Evolutionary conservation across 352 stramenopile species (phyloP), one percentile per base, ranked within the genome.

Genomic region (Pythium folliculosum): DNA sequence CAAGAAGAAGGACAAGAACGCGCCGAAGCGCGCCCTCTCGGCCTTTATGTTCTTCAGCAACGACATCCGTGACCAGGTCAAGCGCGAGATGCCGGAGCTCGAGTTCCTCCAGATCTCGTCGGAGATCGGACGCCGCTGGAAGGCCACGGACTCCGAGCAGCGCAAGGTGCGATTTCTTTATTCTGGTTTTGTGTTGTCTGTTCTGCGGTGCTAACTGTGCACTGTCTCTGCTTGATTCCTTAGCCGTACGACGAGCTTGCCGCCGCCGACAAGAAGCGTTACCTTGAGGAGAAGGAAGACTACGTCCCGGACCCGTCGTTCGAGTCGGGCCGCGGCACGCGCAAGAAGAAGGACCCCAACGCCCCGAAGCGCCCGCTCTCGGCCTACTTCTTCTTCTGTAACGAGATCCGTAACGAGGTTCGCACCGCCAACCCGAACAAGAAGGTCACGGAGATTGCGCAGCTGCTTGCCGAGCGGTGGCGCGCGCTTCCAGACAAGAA

Each of bases 311-410:
- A 96, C 74, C 86, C 84, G 58, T 88, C 81, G 32, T 95, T 92
- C 45, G 85, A 94, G 63, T 75, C 14, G 63, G 78, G 57, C 80
- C 88, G 73, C 70, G 76, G 49, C 69, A 67, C 78, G 30, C 84
- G 85, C 66, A 94, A 93, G 78, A 96, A 90, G 68, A 98, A 98
- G 69, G 96, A 98, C 77, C 92, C 92, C 17, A 91, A 92, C 67
- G 94, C 94, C 7, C 96, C 96, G 27, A 99, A 99, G 88, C 88
- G 92, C 60, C 91, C 95, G 71, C 86, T 97, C 71, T 98, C 90
- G 22, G 90, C 96, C 1, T 98, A 98, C 76, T 91, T 99, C 40
- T 94, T 98, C 70, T 99, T 98, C 72, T 97, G 94, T 69, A 98
- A 98, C 70, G 92, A 96, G 49, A 96, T 97, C 71, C 87, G 93